Conservation (phyloP, 768 basidiomycete genomes). For the Coprinellus micaceus region DNA sequence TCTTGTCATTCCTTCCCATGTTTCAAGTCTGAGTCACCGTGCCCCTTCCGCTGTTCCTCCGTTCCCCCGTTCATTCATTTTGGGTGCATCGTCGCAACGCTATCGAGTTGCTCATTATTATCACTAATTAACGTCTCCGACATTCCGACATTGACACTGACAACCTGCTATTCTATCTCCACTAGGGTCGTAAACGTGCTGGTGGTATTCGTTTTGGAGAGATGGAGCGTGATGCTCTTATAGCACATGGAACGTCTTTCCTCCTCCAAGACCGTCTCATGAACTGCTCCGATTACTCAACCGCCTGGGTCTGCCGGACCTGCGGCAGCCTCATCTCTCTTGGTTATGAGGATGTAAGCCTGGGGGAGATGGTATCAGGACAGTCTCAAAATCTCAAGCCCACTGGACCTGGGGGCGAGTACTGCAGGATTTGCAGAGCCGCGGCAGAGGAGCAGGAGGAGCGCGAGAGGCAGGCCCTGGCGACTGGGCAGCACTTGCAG, state of each 20-base stretch:
- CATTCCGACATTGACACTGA: neutral
- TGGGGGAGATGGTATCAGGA: constrained; percentile 57
- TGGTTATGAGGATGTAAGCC: constrained; percentile 85
- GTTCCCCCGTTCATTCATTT: neutral
- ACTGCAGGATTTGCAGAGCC: constrained; percentile 90
- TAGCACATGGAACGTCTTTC: constrained; percentile 98
- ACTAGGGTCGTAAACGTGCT: constrained; percentile 93
- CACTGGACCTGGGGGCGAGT: constrained; percentile 82
- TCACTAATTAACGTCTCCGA: neutral
- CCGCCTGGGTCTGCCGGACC: constrained; percentile 96
- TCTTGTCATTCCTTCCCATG: neutral
- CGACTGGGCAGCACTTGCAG: constrained; percentile 48
- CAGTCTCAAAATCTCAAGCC: constrained; percentile 37
- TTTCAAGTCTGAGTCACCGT: neutral
- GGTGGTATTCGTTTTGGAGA: constrained; percentile 99
- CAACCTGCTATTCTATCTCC: neutral
- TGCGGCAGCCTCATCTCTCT: constrained; percentile 95
- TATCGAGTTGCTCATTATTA: no score
- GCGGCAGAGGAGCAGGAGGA: constrained; percentile 62
- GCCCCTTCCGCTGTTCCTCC: neutral
- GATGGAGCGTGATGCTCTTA: constrained; percentile 99
- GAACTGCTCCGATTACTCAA: constrained; percentile 99
- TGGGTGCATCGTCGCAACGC: no score
- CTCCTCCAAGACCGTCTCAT: constrained; percentile 96
- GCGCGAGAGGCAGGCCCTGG: constrained; percentile 54